phyloP scores from a whole-genome alignment of 306 rosid genomes.

The Acacia crassicarpa region DNA sequence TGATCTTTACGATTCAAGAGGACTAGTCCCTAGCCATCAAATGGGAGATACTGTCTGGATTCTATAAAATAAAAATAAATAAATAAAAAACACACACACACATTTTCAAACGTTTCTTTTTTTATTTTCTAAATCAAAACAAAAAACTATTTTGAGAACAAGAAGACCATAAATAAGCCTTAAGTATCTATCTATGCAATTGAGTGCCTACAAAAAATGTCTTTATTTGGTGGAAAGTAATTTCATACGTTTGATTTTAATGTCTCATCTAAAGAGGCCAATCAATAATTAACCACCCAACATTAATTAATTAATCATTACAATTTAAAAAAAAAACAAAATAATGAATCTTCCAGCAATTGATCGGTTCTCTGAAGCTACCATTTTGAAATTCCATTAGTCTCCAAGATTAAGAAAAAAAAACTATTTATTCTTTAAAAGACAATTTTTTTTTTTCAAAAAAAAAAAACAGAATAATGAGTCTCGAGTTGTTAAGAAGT shows the following conservation, averaged over 20 bases:
- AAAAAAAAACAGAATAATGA: not conserved
- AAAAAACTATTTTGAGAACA: too few species aligned
- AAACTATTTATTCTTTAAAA: not conserved
- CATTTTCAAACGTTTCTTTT: too few species aligned
- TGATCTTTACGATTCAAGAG: too few species aligned
- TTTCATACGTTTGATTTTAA: not conserved
- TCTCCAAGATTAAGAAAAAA: not conserved
- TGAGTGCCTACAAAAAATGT: conserved; percentile 1
- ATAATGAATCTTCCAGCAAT: not conserved
- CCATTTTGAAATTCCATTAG: not conserved
- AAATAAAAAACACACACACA: too few species aligned
- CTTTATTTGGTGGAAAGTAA: not conserved
- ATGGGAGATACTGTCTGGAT: too few species aligned
- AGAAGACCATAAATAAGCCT: too few species aligned
- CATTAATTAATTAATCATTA: not conserved
- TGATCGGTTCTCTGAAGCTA: not conserved
- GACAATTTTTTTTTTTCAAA: not conserved
- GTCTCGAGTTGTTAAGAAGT: not conserved
- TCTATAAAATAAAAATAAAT: too few species aligned
- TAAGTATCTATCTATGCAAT: not conserved
- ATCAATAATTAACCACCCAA: not conserved
- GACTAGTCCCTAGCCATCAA: too few species aligned
- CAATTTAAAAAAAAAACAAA: not conserved
- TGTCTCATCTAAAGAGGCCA: not conserved
- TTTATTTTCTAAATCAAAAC: too few species aligned